Evolutionary conservation across 192 early-diverging fungal genomes (phyloP).

Genomic region (Chytriomyces sp.): DNA sequence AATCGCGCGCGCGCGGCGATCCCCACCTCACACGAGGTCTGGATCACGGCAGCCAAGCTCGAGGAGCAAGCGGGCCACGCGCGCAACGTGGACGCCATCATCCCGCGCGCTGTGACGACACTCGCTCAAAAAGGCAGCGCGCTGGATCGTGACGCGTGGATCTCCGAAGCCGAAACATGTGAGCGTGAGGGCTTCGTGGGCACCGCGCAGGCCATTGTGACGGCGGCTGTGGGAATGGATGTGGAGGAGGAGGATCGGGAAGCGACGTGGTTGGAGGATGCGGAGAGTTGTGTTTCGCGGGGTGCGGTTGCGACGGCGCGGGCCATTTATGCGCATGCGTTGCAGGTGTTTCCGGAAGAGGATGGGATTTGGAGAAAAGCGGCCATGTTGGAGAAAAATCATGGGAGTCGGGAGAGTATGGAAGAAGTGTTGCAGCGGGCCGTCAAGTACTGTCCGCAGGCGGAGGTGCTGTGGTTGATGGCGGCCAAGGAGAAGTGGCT

Average conservation of each 20-base stretch:
- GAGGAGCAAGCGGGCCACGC: constrained; percentile 80
- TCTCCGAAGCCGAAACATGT: constrained; percentile 80
- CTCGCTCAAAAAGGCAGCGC: constrained; percentile 67
- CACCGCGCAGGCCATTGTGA: constrained; percentile 84
- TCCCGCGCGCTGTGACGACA: constrained; percentile 63
- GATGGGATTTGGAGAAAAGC: constrained; percentile 84
- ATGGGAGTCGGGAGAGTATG: constrained; percentile 74
- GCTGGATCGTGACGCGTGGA: constrained; percentile 85
- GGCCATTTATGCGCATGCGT: constrained; percentile 81
- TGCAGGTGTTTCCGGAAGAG: constrained; percentile 74
- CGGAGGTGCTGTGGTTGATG: constrained; percentile 96
- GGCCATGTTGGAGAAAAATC: constrained; percentile 82
- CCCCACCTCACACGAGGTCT: constrained; percentile 91
- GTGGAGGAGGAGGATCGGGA: constrained; percentile 79
- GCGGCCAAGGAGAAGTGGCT: constrained; percentile 94
- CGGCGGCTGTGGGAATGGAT: constrained; percentile 75
- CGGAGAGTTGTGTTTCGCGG: constrained; percentile 68
- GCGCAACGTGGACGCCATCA: constrained; percentile 67
- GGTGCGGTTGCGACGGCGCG: constrained; percentile 77
- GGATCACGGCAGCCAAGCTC: constrained; percentile 90
- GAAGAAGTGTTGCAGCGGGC: constrained; percentile 82
- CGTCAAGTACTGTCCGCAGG: constrained; percentile 86
- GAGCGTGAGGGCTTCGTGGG: constrained; percentile 76
- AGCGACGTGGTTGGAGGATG: constrained; percentile 87
- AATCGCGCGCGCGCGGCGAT: constrained; percentile 84